These are phyloP conservation scores for Mycosarcoma maydis DNA, from an alignment of 1,284 basidiomycete genomes.

Conservation along the genomic window DNA sequence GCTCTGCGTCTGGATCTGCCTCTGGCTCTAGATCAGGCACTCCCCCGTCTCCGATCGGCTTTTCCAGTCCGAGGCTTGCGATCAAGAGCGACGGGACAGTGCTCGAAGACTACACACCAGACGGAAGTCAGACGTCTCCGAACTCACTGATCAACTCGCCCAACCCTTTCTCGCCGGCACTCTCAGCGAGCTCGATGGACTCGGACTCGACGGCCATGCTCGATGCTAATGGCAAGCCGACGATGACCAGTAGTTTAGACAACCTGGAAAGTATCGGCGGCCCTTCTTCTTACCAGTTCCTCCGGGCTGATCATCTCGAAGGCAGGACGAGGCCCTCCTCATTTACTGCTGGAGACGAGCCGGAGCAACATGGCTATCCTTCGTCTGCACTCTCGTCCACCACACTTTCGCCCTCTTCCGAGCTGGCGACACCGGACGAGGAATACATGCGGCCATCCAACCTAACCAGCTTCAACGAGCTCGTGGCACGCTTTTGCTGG, in stretches of 20 bases:
- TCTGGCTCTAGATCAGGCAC: constrained; percentile 24
- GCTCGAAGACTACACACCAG: constrained; percentile 51
- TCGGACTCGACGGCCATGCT: constrained; percentile 52
- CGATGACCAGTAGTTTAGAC: constrained; percentile 29
- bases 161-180: constrained; percentile 52
- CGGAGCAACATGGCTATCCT: constrained; percentile 38
- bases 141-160: constrained; percentile 51
- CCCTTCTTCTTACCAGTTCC: constrained; percentile 24
- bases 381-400: constrained; percentile 41
- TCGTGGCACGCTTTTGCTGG: constrained; percentile 62
- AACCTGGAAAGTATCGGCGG: constrained; percentile 19
- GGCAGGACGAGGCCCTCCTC: constrained; percentile 23
- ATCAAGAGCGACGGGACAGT: constrained; percentile 40
- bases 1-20: constrained; percentile 31
- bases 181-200: constrained; percentile 51
- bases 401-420: constrained; percentile 42
- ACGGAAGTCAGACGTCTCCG: constrained; percentile 53
- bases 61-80: constrained; percentile 21
- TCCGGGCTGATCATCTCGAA: constrained; percentile 28
- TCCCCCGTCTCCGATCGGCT: constrained; percentile 34
- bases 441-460: constrained; percentile 50
- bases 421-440: constrained; percentile 47
- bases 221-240: constrained; percentile 12
- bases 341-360: constrained; percentile 26
- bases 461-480: constrained; percentile 57